These are phyloP conservation scores for Ceratocystis cacaofunesta DNA, from an alignment of 2,329 filamentous ascomycete species.

Conservation along the genomic window DNA sequence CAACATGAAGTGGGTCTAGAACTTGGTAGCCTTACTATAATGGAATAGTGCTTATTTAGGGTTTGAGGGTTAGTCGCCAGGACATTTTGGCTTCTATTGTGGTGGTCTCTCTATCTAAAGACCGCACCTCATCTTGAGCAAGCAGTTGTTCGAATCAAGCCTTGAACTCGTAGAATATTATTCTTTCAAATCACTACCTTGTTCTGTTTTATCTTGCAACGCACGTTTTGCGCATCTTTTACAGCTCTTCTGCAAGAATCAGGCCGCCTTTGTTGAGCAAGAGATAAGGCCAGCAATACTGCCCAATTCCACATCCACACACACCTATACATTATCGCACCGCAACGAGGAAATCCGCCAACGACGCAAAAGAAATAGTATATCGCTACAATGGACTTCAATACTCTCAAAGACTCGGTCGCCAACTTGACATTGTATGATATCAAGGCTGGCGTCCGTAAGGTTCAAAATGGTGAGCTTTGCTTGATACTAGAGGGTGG, in stretches of 20 bases:
- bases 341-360: background rate
- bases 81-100: conserved; percentile 1
- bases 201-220: background rate
- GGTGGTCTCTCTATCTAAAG: background rate
- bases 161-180: background rate
- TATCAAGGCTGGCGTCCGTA: conserved; percentile 83
- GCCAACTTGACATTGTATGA: conserved; percentile 89
- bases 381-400: conserved; percentile 58
- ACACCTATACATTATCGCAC: background rate
- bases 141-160: background rate
- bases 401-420: conserved; percentile 71
- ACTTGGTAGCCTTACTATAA: background rate
- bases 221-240: background rate
- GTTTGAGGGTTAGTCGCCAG: background rate
- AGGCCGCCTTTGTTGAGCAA: background rate
- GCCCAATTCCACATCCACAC: background rate
- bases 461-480: conserved; percentile 81
- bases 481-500: background rate
- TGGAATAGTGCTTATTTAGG: background rate
- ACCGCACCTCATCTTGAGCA: background rate
- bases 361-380: background rate
- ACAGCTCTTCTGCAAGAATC: background rate
- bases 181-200: background rate
- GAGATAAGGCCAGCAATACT: background rate
- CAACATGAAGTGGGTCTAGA: background rate